Base-by-base conservation (phyloP, 257 asterid genomes). In the Solanum chiquidenum region DNA sequence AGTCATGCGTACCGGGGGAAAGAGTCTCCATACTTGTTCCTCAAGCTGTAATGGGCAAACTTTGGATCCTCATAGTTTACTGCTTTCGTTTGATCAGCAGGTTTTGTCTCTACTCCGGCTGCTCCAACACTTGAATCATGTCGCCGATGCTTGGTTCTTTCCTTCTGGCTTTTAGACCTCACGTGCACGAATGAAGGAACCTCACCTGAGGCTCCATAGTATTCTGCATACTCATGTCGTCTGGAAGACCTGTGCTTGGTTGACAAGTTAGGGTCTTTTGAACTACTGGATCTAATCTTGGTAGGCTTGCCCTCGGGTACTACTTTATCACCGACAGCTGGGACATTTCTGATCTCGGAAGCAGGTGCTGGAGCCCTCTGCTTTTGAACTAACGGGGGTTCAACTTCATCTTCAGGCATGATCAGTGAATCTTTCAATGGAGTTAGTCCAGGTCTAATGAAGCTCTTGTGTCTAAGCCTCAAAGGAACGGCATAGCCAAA, bases 181-280 rank as follows among this genome's bases (percentile, higher is more conserved):
- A 90, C 94, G 68, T 94, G 98, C 23, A 86, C 91, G 35, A 83
- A 86, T 34, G 95, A 91, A 89, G 98, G 94, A 86, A 73, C 92
- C 90, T 95, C 99, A 44, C 94, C 85, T 2, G 96, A 91, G 55
- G 14, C 55, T 55, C 95, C 96, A 84, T 93, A 97, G 86, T 90
- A 97, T 83, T 95, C 98, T 8, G 98, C 92, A 87, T 87, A 96
- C 66, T 96, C 99, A 68, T 94, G 98, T 87, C 96, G 93, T 90
- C 95, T 95, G 33, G 98, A 94, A 86, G 99, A 96, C 76, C 98
- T 90, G 91, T 96, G 98, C 93, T 95, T 96, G 93, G 87, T 93
- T 18, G 98, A 88, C 73, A 90, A 34, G 68, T 95, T 86, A 1
- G 96, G 95, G 55, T 97, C 99, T 90, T 91, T 95, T 13, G 86